Evolutionary conservation across 1,139 yeast genomes (phyloP).

Genomic region (Eremothecium coryli): DNA sequence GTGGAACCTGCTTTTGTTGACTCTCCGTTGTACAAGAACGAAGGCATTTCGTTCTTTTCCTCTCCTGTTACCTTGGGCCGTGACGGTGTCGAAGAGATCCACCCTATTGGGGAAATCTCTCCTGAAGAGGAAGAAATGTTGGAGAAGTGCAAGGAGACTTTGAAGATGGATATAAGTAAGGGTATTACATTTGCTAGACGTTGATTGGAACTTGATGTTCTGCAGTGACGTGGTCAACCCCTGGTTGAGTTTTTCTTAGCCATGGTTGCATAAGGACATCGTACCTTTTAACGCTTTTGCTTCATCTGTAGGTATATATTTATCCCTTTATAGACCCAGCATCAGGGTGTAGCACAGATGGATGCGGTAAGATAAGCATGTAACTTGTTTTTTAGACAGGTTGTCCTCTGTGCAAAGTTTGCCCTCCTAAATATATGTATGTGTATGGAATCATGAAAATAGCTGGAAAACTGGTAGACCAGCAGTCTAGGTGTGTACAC

Average conservation of each 20-base stretch:
- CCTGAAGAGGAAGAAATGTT: slow-evolving; percentile 66
- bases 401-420: no score
- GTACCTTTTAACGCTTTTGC: no score
- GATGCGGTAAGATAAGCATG: no score
- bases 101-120: slow-evolving; percentile 49
- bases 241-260: not conserved
- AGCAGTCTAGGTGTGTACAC: no score
- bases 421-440: no score
- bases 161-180: slow-evolving; percentile 62
- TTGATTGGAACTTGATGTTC: slow-evolving; percentile 3
- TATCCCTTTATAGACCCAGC: no score
- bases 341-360: no score
- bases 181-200: slow-evolving; percentile 51
- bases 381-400: no score
- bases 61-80: slow-evolving; percentile 85
- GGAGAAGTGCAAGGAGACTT: slow-evolving; percentile 74
- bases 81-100: slow-evolving; percentile 76
- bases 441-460: no score
- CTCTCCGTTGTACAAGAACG: slow-evolving; percentile 72
- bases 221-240: not conserved
- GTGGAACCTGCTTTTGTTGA: slow-evolving; percentile 76
- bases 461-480: no score
- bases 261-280: not conserved
- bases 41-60: slow-evolving; percentile 88
- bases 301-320: no score